Base-by-base conservation (phyloP, 2,329 filamentous ascomycete genomes). In the Albifimbria verrucaria region DNA sequence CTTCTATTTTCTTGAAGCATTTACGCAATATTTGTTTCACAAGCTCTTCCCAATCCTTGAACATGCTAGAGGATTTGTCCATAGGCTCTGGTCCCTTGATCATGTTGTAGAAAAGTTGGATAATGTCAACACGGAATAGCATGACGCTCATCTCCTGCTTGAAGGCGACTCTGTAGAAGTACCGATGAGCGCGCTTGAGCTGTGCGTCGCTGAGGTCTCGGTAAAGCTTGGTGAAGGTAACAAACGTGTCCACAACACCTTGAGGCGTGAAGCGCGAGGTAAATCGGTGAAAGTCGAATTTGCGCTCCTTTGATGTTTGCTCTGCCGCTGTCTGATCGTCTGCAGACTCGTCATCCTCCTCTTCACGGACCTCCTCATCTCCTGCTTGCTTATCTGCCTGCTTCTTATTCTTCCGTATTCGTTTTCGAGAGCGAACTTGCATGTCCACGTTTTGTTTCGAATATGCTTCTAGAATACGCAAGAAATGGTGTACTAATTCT, bases 401-500 rank as follows among this genome's bases (percentile, higher is more conserved):
- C 70, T 87, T 87, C 70, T 88, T 89, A 73, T 90, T 94, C 62
- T 81, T 85, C 43, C 87, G 81, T 4, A 86, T 83, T 48, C 88
- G 81, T 58, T 88, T 84, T 56, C 89, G 86, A 1, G 92, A 95
- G 49, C 92, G 89, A 22, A 99, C 86, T 69, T 97, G 92, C 78
- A 99, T 84, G 64, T 97, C 92, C 6, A 88, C 84, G 62, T 99
- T 97, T 65, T 96, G 90, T 68, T 97, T 97, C 0, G 92, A 93
- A 66, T 97, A 99, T 6, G 85, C 83, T 70, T 99, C 94, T 22
- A 99, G 74, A 70, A 97, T 92, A 44, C 92, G 88, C 50, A 97
- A 75, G 66, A 97, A 97, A 50, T 96, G 90, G 65, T 97, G 92
- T 0, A 89, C 82, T 39, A 97, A 83, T 63, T 99, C 93, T 1